phyloP scores from a whole-genome alignment of 163 green algal genomes.

The Scenedesmus sp. region DNA sequence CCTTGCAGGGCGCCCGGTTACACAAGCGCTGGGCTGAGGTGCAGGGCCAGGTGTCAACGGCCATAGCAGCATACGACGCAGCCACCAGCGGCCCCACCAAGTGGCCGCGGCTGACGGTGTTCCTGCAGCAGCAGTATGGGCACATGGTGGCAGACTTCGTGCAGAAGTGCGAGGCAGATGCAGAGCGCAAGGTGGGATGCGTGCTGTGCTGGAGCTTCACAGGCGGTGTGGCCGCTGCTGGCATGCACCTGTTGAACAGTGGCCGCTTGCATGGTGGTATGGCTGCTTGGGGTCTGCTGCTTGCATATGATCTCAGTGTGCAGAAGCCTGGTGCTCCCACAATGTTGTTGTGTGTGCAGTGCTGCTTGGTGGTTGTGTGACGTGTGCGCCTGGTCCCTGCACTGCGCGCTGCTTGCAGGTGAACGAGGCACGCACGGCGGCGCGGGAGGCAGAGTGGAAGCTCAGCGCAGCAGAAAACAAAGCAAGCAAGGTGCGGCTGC shows the following conservation, averaged over 20 bases:
- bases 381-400: neutral
- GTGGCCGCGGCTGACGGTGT: constrained; percentile 68
- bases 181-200: constrained; percentile 9
- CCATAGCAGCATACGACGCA: constrained; percentile 55
- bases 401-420: constrained; percentile 28
- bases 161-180: constrained; percentile 29
- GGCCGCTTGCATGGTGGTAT: neutral
- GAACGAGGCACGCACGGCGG: constrained; percentile 15
- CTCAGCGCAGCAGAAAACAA: constrained; percentile 32
- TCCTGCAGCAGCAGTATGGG: constrained; percentile 61
- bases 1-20: constrained; percentile 25
- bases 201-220: neutral
- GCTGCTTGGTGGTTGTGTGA: neutral
- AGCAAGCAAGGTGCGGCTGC: constrained; percentile 20
- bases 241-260: no score
- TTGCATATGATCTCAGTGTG: no score
- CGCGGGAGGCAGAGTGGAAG: constrained; percentile 38
- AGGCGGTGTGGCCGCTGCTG: no score
- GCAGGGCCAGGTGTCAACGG: constrained; percentile 50
- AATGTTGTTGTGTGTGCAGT: neutral
- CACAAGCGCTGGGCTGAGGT: constrained; percentile 52
- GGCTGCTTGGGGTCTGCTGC: no score
- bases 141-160: constrained; percentile 38
- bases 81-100: constrained; percentile 67
- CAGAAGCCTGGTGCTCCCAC: no score